Evolutionary conservation across 2,329 filamentous ascomycete species (phyloP).

Genomic region (Monosporascus sp.): DNA sequence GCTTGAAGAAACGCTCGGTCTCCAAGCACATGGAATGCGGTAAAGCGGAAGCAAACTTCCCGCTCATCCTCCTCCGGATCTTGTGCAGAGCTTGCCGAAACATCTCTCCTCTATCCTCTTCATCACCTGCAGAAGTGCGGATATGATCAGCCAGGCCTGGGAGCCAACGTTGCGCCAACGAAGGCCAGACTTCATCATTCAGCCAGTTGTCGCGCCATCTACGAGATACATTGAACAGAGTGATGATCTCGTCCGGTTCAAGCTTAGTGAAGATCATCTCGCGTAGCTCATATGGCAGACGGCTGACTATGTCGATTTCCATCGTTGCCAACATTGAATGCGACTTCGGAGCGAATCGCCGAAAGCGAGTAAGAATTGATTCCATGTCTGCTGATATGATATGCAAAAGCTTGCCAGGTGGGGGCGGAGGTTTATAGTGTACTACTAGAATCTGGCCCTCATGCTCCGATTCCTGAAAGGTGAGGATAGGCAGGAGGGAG

Average conservation of each 20-base stretch:
- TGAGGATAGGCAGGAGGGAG: too few relatives aligned
- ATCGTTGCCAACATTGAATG: neutral
- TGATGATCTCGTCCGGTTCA: slow-evolving; percentile 17
- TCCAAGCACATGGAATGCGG: slow-evolving; percentile 20
- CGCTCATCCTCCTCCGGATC: slow-evolving; percentile 14
- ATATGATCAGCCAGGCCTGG: slow-evolving; percentile 20
- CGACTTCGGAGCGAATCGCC: neutral
- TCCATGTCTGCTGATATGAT: neutral
- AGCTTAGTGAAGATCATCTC: slow-evolving; percentile 18
- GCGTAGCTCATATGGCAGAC: slow-evolving; percentile 25
- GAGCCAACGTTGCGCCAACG: slow-evolving; percentile 21
- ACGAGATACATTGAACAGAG: slow-evolving; percentile 15
- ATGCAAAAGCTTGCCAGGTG: too few relatives aligned
- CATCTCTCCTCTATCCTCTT: slow-evolving; percentile 10
- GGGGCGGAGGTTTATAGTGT: too few relatives aligned
- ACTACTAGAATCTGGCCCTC: too few relatives aligned
- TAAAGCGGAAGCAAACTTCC: slow-evolving; percentile 20
- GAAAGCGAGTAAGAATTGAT: neutral
- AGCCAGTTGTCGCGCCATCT: slow-evolving; percentile 19
- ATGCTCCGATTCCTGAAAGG: too few relatives aligned
- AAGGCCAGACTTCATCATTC: slow-evolving; percentile 24
- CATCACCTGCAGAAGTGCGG: slow-evolving; percentile 7
- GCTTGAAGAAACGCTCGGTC: slow-evolving; percentile 19
- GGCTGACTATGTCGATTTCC: slow-evolving; percentile 15
- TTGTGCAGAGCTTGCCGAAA: slow-evolving; percentile 17